Conservation (phyloP, 176 grass and related monocot genomes). For the Eragrostis nindensis region DNA sequence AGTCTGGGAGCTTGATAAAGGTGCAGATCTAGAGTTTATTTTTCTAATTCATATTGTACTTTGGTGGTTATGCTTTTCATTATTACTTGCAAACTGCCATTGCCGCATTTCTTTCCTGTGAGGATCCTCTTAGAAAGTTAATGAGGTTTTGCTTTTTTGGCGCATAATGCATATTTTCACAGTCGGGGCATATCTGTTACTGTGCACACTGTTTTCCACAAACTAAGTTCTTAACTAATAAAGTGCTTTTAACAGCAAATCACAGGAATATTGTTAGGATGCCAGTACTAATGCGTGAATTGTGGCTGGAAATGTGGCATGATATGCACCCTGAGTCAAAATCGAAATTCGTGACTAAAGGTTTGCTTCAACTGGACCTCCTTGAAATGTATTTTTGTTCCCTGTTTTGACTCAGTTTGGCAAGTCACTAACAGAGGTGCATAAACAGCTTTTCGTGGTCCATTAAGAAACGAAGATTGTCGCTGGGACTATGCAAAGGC, state of each 20-base stretch:
- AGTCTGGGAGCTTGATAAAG: conserved; percentile 95
- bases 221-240: conserved; percentile 14
- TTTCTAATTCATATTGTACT: conserved; percentile 28
- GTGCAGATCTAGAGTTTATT: conserved; percentile 44
- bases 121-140: conserved; percentile 14
- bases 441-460: conserved; percentile 70
- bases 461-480: conserved; percentile 85
- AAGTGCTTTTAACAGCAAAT: conserved; percentile 54
- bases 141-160: background rate
- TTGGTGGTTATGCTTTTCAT: background rate
- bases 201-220: background rate
- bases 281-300: conserved; percentile 86
- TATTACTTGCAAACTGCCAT: background rate
- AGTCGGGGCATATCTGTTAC: conserved; percentile 2
- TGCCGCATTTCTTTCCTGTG: background rate
- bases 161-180: conserved; percentile 28
- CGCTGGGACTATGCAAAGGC: conserved; percentile 96
- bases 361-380: conserved; percentile 44
- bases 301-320: conserved; percentile 99
- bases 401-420: conserved; percentile 8
- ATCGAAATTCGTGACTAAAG: conserved; percentile 96
- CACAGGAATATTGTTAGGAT: conserved; percentile 95
- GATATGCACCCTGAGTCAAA: conserved; percentile 80
- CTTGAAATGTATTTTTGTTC: background rate
- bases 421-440: conserved; percentile 26